Conservation (phyloP, 208 protist species). For the Crithidia expoeki region DNA sequence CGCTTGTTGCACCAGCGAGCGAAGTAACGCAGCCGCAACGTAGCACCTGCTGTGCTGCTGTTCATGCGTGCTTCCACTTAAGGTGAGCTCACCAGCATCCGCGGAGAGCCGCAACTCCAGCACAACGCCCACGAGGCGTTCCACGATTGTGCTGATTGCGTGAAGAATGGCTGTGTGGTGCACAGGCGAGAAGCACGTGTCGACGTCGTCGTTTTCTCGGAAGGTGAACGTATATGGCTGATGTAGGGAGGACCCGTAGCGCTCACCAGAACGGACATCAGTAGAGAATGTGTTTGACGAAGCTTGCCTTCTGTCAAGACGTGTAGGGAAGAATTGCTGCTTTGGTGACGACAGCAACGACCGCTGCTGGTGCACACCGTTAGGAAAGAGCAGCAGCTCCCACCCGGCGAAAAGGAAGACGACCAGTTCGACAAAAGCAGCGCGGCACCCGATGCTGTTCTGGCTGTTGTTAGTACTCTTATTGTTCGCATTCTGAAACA, state of each 20-base stretch:
- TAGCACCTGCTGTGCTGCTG: background rate
- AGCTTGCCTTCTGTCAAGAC: background rate
- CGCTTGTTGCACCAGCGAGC: background rate
- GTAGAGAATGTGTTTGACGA: background rate
- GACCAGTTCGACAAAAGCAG: conserved; percentile 24
- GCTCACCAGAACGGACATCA: background rate
- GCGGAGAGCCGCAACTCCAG: background rate
- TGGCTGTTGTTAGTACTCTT: background rate
- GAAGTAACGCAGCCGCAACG: background rate
- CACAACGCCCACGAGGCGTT: background rate
- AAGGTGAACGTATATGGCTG: background rate
- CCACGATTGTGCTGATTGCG: background rate
- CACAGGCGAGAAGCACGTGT: background rate
- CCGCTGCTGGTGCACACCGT: background rate
- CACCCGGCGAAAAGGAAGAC: conserved; percentile 27
- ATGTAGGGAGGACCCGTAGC: background rate
- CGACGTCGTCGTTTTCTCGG: background rate
- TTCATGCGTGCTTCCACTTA: background rate
- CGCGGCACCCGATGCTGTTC: background rate
- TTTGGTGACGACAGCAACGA: background rate
- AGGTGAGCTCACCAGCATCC: background rate
- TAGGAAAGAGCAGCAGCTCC: conserved; percentile 27
- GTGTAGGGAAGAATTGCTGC: background rate
- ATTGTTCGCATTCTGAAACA: background rate
- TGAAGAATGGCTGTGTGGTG: background rate